Percentiles rank a stretch among this genome's conserved stretches.
Evolutionary conservation across 495 filamentous ascomycete species (phyloP).

Genomic region (Hyaloscypha hepaticicola): DNA sequence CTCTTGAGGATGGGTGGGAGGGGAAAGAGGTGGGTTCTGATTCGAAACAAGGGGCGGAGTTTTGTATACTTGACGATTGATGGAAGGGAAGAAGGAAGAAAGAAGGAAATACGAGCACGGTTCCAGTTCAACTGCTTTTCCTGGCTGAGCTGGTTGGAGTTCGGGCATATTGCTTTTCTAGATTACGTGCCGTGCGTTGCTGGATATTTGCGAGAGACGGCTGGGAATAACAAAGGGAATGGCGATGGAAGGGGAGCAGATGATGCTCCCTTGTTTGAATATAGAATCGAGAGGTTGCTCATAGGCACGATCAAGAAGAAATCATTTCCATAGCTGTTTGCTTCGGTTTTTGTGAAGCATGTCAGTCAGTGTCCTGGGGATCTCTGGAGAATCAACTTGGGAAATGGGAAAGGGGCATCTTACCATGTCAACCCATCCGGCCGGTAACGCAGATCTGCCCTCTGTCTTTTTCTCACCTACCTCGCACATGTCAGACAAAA

Average conservation of each 20-base stretch:
- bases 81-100: not conserved
- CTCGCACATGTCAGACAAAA: too few relatives aligned
- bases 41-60: not conserved
- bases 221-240: not conserved
- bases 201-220: constrained; percentile 1
- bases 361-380: not conserved
- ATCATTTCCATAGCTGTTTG: not conserved
- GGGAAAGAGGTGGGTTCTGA: not conserved
- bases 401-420: not conserved
- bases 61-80: constrained; percentile 5
- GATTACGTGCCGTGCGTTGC: constrained; percentile 4
- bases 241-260: constrained; percentile 2
- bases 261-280: not conserved
- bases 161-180: not conserved
- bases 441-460: not conserved
- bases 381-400: not conserved
- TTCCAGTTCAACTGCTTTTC: not conserved
- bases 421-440: not conserved
- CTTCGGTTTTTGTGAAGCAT: not conserved
- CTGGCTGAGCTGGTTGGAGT: constrained; percentile 9
- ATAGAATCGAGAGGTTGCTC: constrained; percentile 1
- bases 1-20: constrained; percentile 2
- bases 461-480: not conserved
- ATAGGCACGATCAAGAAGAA: not conserved
- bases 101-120: not conserved